Evolutionary conservation across 2,329 filamentous ascomycete genomes (phyloP).

Genomic region (Fusarium veterinarium): DNA sequence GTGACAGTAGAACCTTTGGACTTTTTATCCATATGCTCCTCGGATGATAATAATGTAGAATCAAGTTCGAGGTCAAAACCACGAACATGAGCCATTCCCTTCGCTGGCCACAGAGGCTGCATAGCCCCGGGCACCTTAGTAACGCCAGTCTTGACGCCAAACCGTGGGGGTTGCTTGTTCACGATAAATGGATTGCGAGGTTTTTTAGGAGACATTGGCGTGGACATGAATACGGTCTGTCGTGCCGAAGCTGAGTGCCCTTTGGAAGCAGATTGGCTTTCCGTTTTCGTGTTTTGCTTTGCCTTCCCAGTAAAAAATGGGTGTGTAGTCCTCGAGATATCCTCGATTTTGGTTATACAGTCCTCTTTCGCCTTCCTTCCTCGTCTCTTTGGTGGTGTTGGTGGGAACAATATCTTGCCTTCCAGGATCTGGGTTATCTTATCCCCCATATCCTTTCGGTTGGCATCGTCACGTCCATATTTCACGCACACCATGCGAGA

Average conservation of each 20-base stretch:
- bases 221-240: conserved; percentile 62
- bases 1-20: conserved; percentile 61
- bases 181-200: conserved; percentile 46
- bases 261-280: conserved; percentile 29
- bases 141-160: conserved; percentile 57
- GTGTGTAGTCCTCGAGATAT: conserved; percentile 50
- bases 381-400: conserved; percentile 44
- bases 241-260: conserved; percentile 47
- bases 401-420: conserved; percentile 44
- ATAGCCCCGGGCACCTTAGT: conserved; percentile 73
- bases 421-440: conserved; percentile 73
- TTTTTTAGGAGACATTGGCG: conserved; percentile 64
- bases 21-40: conserved; percentile 52
- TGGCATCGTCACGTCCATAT: conserved; percentile 66
- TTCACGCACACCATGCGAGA: conserved; percentile 64
- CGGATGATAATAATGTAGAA: background rate
- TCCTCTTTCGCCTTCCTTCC: conserved; percentile 40
- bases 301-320: conserved; percentile 56
- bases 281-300: conserved; percentile 42
- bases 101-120: conserved; percentile 78
- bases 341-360: conserved; percentile 37
- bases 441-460: conserved; percentile 62
- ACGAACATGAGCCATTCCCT: conserved; percentile 72
- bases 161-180: conserved; percentile 52
- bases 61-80: conserved; percentile 48